Conservation (phyloP, 2,329 filamentous ascomycete genomes). For the Verticillium longisporum region DNA sequence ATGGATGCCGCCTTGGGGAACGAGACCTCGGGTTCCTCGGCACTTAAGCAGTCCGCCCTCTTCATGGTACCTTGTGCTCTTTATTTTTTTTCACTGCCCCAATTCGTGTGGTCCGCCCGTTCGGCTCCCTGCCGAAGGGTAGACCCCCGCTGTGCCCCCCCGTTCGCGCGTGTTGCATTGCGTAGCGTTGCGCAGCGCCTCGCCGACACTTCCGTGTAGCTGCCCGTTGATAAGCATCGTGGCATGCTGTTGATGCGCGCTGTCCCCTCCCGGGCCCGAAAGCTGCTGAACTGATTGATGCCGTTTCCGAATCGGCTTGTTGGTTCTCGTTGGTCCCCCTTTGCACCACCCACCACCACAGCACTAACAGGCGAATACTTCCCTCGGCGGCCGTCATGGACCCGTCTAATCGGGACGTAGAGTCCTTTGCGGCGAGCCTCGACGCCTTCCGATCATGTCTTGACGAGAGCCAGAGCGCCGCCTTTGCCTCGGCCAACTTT, state of each 20-base stretch:
- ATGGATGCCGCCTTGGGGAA: background rate
- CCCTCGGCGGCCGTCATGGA: background rate
- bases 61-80: background rate
- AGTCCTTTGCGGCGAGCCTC: slow-evolving; percentile 3
- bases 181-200: background rate
- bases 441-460: slow-evolving; percentile 11
- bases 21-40: background rate
- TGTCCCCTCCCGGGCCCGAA: background rate
- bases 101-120: background rate
- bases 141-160: background rate
- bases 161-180: background rate
- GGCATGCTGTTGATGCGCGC: background rate
- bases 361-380: too few species aligned
- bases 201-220: background rate
- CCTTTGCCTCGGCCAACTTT: slow-evolving; percentile 11
- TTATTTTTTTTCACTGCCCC: background rate
- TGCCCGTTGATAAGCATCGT: background rate
- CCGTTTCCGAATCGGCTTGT: background rate
- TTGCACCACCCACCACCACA: too few species aligned
- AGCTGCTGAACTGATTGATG: background rate
- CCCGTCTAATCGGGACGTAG: background rate
- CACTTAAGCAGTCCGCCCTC: background rate
- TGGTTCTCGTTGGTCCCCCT: background rate
- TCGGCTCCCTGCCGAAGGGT: background rate
- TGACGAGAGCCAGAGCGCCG: slow-evolving; percentile 7